Conservation (phyloP, 2,329 filamentous ascomycete species). For the Orbilia ellipsospora region DNA sequence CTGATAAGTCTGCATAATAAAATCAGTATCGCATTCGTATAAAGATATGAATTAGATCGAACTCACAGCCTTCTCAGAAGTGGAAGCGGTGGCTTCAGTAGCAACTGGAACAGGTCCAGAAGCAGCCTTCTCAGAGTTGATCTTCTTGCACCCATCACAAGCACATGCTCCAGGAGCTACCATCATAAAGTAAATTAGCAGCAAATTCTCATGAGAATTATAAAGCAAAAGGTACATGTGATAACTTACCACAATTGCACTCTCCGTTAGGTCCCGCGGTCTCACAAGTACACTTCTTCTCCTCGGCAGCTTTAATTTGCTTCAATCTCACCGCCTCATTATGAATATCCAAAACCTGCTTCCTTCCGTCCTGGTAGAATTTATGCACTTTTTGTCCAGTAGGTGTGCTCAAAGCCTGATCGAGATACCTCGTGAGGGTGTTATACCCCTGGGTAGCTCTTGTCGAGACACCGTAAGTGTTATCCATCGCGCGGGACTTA, state of each 20-base stretch:
- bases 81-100: conserved; percentile 14
- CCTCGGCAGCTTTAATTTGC: conserved; percentile 67
- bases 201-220: neutral
- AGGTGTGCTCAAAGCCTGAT: conserved; percentile 87
- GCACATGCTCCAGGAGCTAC: conserved; percentile 36
- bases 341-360: conserved; percentile 95
- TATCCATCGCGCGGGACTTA: conserved; percentile 83
- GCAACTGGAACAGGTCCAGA: neutral
- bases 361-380: conserved; percentile 86
- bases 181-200: conserved; percentile 10
- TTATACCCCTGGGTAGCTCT: conserved; percentile 69
- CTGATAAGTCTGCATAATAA: conserved; percentile 35
- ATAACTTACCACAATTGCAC: conserved; percentile 38
- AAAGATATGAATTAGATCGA: neutral
- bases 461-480: conserved; percentile 82
- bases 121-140: conserved; percentile 16
- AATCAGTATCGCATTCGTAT: conserved; percentile 5
- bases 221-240: neutral
- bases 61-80: conserved; percentile 52
- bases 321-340: conserved; percentile 87
- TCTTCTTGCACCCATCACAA: conserved; percentile 41
- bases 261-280: conserved; percentile 29
- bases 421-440: conserved; percentile 82
- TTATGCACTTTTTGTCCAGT: conserved; percentile 87
- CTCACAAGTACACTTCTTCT: conserved; percentile 37